A percentile compares a stretch with the other conserved stretches of the same genome.
phyloP scores from a whole-genome alignment of 2,329 filamentous ascomycete genomes.

The Aspergillus sergii region DNA sequence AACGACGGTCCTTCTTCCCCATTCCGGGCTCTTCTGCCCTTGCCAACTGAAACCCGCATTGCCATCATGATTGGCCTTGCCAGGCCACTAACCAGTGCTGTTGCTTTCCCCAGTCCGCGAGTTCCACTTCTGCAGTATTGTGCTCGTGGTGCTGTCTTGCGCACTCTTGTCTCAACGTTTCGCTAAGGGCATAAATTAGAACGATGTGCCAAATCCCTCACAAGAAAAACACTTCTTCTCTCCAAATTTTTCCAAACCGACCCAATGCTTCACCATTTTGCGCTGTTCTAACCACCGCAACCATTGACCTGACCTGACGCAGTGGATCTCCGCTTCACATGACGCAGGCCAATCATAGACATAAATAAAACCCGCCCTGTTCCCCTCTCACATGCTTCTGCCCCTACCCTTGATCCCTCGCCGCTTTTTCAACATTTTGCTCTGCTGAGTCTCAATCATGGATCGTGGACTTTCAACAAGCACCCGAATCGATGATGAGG shows the following conservation, averaged over 20 bases:
- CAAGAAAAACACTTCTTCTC: neutral
- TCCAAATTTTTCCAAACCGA: neutral
- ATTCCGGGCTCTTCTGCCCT: conserved; percentile 15
- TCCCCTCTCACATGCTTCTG: conserved; percentile 24
- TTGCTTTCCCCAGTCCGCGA: neutral
- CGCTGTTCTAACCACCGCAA: neutral
- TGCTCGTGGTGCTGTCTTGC: neutral
- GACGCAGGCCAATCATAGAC: conserved; percentile 18
- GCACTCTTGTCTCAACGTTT: neutral
- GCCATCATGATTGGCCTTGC: conserved; percentile 11
- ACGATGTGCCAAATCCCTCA: neutral
- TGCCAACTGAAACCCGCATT: neutral
- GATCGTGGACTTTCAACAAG: conserved; percentile 43
- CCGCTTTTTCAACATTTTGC: conserved; percentile 23
- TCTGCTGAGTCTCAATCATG: conserved; percentile 31
- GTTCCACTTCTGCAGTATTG: neutral
- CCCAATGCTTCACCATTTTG: neutral
- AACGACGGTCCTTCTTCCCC: conserved; percentile 6
- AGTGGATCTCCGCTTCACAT: conserved; percentile 15
- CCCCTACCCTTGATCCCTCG: conserved; percentile 1
- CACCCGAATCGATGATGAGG: conserved; percentile 37
- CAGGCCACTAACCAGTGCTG: neutral
- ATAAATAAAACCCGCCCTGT: conserved; percentile 9
- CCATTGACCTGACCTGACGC: neutral
- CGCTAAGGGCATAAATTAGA: neutral